phyloP scores from a whole-genome alignment of 23 red algal species.

The Gracilaria gracilis region DNA sequence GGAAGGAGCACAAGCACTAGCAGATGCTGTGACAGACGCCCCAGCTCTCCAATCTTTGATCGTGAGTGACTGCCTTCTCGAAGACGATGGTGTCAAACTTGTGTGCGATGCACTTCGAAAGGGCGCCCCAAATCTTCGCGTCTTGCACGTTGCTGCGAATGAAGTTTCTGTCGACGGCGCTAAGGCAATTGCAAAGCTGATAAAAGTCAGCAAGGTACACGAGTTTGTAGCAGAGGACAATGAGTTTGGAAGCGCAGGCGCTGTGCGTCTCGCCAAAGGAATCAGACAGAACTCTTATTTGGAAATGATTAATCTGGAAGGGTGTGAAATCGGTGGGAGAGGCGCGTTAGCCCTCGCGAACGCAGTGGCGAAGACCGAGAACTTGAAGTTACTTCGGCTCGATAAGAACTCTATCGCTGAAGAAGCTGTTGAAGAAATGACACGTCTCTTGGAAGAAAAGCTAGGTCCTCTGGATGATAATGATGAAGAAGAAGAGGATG shows the following conservation, averaged over 20 bases:
- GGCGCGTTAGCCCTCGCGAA: conserved; percentile 52
- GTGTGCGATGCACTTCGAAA: conserved; percentile 59
- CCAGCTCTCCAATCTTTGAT: conserved; percentile 71
- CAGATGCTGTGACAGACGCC: conserved; percentile 48
- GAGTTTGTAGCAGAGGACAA: conserved; percentile 84
- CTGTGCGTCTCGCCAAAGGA: conserved; percentile 63
- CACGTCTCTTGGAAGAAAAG: conserved; percentile 41
- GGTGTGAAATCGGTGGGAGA: conserved; percentile 51
- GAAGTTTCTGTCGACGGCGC: conserved; percentile 67
- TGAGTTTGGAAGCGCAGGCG: conserved; percentile 81
- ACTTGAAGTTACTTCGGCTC: conserved; percentile 21
- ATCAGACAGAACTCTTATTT: conserved; percentile 23
- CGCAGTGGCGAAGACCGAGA: conserved; percentile 19
- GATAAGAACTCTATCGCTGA: conserved; percentile 48
- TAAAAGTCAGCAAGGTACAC: conserved; percentile 23
- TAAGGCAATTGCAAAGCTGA: conserved; percentile 52
- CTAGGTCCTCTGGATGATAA: conserved; percentile 58
- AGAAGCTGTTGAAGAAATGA: conserved; percentile 44
- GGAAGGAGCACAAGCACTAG: conserved; percentile 75
- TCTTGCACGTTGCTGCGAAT: conserved; percentile 88
- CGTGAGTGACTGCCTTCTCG: conserved; percentile 69
- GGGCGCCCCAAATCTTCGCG: conserved; percentile 54
- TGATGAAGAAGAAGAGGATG: conserved; percentile 65
- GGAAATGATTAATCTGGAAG: conserved; percentile 30
- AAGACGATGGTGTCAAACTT: conserved; percentile 69